Percentiles rank a stretch among this genome's conserved stretches.
Evolutionary conservation across 108 stramenopile genomes (phyloP).

Genomic region (Epipyxis sp.): DNA sequence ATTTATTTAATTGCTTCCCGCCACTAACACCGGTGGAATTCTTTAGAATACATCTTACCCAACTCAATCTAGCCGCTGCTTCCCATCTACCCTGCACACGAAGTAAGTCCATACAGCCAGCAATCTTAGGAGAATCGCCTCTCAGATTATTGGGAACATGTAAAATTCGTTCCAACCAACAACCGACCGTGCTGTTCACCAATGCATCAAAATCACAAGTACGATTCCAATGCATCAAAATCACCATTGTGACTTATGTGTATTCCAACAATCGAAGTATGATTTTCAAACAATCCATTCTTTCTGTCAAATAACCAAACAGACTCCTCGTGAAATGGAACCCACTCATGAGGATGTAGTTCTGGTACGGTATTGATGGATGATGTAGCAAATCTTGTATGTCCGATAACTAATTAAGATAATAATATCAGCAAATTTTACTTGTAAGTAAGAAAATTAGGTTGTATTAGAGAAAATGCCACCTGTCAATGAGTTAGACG

Average conservation of each 20-base stretch:
- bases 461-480: neutral
- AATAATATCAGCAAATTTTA: neutral
- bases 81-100: constrained; percentile 30
- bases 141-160: neutral
- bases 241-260: constrained; percentile 39
- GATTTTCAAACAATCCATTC: neutral
- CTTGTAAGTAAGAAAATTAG: neutral
- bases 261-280: neutral
- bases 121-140: constrained; percentile 32
- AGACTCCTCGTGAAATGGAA: constrained; percentile 12
- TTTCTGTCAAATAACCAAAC: constrained; percentile 22
- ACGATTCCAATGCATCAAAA: constrained; percentile 33
- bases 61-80: neutral
- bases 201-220: neutral
- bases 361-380: constrained; percentile 11
- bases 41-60: neutral
- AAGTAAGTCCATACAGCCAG: constrained; percentile 35
- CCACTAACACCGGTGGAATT: neutral
- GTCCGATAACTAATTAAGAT: constrained; percentile 4
- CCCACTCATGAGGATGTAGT: constrained; percentile 39
- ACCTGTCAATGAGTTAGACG: neutral
- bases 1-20: constrained; percentile 16
- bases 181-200: constrained; percentile 9
- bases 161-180: constrained; percentile 34
- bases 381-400: constrained; percentile 34